Conservation (phyloP, 208 protist species). For the Trypanosoma platydactyli region DNA sequence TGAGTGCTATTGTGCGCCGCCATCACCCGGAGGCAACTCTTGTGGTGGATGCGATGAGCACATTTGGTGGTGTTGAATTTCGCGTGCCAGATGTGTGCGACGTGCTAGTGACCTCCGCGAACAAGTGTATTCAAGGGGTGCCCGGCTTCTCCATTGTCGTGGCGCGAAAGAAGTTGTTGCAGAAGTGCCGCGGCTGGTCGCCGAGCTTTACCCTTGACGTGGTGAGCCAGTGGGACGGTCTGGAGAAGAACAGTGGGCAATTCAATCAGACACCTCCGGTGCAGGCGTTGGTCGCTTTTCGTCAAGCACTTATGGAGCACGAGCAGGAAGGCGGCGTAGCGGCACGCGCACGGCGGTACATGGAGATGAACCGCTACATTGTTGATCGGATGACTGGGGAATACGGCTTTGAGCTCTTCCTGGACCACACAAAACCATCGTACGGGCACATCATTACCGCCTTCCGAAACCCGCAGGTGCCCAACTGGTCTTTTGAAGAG, state of each 20-base stretch:
- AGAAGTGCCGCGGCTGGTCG: conserved; percentile 35
- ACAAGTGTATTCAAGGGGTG: conserved; percentile 76
- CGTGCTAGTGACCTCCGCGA: conserved; percentile 49
- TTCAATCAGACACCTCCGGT: conserved; percentile 61
- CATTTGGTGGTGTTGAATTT: conserved; percentile 57
- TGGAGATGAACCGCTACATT: conserved; percentile 41
- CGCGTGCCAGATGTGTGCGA: conserved; percentile 41
- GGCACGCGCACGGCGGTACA: conserved; percentile 39
- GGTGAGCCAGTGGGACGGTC: conserved; percentile 37
- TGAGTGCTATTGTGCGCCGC: conserved; percentile 37
- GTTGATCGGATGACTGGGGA: conserved; percentile 39
- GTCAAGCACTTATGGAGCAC: conserved; percentile 50
- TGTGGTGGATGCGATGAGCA: conserved; percentile 69
- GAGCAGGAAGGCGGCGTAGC: conserved; percentile 45
- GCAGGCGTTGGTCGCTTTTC: conserved; percentile 59
- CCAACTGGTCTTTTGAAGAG: conserved; percentile 54
- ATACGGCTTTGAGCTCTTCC: conserved; percentile 49
- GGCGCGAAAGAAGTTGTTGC: conserved; percentile 24
- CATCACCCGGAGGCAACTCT: conserved; percentile 37
- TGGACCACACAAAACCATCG: conserved; percentile 36
- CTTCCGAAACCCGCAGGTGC: conserved; percentile 35
- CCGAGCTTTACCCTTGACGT: conserved; percentile 59
- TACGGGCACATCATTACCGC: conserved; percentile 65
- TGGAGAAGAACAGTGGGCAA: conserved; percentile 38
- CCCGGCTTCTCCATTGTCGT: conserved; percentile 61